Conservation (phyloP, 164 flowering plant genomes). For the Litsea cubeba region DNA sequence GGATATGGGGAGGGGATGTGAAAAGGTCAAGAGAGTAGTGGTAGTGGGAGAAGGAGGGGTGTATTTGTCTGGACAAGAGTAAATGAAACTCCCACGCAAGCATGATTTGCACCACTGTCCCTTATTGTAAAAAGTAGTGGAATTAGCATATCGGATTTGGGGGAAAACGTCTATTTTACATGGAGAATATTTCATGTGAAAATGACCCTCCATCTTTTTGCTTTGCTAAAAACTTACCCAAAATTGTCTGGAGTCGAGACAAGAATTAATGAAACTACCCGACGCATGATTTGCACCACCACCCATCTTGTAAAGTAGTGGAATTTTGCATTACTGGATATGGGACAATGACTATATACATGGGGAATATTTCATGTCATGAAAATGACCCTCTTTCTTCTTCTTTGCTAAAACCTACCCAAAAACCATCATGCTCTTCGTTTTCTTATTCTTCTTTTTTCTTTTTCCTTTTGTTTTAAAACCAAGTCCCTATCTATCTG, state of each 20-base stretch:
- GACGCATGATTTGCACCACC: constrained; percentile 3
- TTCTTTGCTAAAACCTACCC: no score
- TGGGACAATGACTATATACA: neutral
- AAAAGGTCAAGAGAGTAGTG: no score
- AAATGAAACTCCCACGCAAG: neutral
- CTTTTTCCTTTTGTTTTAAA: no score
- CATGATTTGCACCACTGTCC: constrained; percentile 2
- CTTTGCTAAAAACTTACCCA: no score
- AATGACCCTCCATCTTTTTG: no score
- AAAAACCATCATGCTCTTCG: no score
- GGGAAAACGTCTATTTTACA: neutral
- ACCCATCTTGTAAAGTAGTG: neutral
- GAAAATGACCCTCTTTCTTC: neutral
- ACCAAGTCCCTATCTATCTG: no score
- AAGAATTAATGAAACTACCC: neutral
- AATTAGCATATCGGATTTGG: neutral
- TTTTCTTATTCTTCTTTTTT: no score
- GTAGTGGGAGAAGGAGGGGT: no score
- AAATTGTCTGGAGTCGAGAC: neutral
- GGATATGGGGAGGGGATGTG: neutral
- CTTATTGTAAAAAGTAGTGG: neutral
- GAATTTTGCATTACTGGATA: neutral
- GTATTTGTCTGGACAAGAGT: constrained; percentile 4
- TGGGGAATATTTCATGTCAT: neutral
- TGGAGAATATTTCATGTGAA: neutral